These are phyloP conservation scores for Talaromyces nanjingensis DNA, from an alignment of 495 filamentous ascomycete genomes.

Conservation along the genomic window DNA sequence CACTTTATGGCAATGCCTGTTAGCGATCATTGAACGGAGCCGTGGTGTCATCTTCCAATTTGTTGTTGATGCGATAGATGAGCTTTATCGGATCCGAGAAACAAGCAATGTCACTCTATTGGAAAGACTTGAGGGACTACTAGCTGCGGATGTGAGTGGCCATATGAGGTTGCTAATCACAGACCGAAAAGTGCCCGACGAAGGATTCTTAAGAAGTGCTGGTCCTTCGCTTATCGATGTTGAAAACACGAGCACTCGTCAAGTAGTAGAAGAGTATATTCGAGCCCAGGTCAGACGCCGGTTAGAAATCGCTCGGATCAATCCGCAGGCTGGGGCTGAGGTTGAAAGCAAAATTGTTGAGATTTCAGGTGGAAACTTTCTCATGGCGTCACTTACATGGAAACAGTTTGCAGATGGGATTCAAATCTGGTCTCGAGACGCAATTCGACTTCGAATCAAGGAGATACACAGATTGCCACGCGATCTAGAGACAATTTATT, in stretches of 20 bases:
- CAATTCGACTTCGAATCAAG: background rate
- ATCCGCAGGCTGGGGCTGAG: background rate
- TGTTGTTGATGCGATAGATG: background rate
- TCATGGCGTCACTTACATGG: background rate
- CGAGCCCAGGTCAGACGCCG: background rate
- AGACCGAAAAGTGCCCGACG: background rate
- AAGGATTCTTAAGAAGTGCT: background rate
- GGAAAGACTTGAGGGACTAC: background rate
- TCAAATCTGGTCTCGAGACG: background rate
- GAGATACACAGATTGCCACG: background rate
- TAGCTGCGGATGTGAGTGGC: background rate
- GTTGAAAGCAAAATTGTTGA: background rate
- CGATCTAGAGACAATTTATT: background rate
- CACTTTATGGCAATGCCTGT: background rate
- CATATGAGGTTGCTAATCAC: background rate
- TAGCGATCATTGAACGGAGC: background rate
- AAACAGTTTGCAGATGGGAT: background rate
- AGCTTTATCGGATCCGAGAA: background rate
- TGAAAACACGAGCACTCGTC: background rate
- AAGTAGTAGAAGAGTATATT: slow-evolving; percentile 3
- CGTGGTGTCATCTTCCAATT: background rate
- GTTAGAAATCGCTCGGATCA: background rate
- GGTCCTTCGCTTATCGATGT: background rate
- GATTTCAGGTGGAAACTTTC: background rate
- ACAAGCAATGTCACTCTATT: background rate